Evolutionary conservation across 2,329 filamentous ascomycete genomes (phyloP).

Genomic region (Dendryphion nanum): DNA sequence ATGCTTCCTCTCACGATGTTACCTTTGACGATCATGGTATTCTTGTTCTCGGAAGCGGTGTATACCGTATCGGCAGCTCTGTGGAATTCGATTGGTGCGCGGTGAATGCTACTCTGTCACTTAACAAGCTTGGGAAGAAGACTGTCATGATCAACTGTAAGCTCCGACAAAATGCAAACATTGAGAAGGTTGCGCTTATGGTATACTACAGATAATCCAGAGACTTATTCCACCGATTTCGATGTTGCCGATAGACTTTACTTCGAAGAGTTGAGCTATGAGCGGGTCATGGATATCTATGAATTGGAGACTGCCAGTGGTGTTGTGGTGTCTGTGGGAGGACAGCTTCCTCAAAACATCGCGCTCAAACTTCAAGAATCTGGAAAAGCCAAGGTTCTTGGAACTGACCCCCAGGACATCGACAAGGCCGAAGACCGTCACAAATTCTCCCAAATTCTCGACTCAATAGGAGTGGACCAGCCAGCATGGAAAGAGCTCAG

Average conservation of each 20-base stretch:
- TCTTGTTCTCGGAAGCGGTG: conserved; percentile 86
- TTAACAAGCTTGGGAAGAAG: conserved; percentile 88
- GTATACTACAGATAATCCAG: conserved; percentile 62
- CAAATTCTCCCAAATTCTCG: conserved; percentile 96
- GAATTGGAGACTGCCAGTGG: conserved; percentile 83
- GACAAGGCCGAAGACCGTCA: conserved; percentile 98
- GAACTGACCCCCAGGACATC: conserved; percentile 90
- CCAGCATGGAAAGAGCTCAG: conserved; percentile 97
- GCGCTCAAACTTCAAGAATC: conserved; percentile 89
- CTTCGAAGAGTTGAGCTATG: conserved; percentile 95
- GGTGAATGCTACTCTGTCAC: conserved; percentile 80
- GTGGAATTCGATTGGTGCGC: conserved; percentile 99
- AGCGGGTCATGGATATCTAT: conserved; percentile 98
- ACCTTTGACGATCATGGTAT: conserved; percentile 90
- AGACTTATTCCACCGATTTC: conserved; percentile 80
- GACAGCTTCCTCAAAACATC: conserved; percentile 96
- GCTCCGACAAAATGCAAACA: too few species aligned
- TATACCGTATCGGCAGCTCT: conserved; percentile 95
- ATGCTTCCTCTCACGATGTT: conserved; percentile 89
- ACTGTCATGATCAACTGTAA: conserved; percentile 93
- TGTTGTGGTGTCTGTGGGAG: conserved; percentile 93
- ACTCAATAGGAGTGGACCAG: conserved; percentile 95
- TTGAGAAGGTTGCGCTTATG: not conserved
- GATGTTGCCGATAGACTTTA: conserved; percentile 90
- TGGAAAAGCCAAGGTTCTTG: conserved; percentile 85